These are phyloP conservation scores for Exserohilum turcica DNA, from an alignment of 2,329 filamentous ascomycete species.

Conservation along the genomic window DNA sequence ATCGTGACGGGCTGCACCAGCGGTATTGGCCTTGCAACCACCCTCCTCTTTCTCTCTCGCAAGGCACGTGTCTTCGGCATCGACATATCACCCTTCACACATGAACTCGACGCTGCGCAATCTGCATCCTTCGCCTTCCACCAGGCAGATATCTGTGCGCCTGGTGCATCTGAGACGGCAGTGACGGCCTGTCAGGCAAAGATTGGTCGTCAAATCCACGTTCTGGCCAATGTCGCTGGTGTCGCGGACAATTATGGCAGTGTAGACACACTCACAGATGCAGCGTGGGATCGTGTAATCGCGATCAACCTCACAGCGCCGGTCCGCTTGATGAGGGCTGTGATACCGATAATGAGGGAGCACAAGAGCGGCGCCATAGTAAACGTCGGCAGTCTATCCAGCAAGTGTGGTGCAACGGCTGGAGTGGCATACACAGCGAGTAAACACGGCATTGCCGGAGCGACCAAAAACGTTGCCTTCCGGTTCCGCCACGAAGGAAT, in stretches of 20 bases:
- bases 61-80: constrained; percentile 31
- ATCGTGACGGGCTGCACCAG: constrained; percentile 33
- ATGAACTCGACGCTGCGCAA: not conserved
- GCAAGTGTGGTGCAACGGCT: constrained; percentile 47
- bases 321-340: constrained; percentile 53
- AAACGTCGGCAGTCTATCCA: constrained; percentile 45
- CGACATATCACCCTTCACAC: constrained; percentile 25
- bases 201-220: too few relatives aligned
- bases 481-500: constrained; percentile 53
- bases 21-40: constrained; percentile 33
- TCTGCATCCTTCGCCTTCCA: not conserved
- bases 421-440: constrained; percentile 55
- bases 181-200: too few relatives aligned
- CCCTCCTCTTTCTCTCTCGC: constrained; percentile 22
- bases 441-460: constrained; percentile 53
- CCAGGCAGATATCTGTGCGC: too few relatives aligned
- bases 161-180: too few relatives aligned
- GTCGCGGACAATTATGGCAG: constrained; percentile 16
- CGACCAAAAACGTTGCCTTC: constrained; percentile 56
- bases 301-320: constrained; percentile 53
- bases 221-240: too few relatives aligned
- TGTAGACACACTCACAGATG: constrained; percentile 47
- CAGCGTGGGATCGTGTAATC: constrained; percentile 50
- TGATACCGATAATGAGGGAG: constrained; percentile 50
- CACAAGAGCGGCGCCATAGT: too few relatives aligned